Base-by-base conservation (phyloP, 108 stramenopile species). In the Cyclostephanos invisitatus region DNA sequence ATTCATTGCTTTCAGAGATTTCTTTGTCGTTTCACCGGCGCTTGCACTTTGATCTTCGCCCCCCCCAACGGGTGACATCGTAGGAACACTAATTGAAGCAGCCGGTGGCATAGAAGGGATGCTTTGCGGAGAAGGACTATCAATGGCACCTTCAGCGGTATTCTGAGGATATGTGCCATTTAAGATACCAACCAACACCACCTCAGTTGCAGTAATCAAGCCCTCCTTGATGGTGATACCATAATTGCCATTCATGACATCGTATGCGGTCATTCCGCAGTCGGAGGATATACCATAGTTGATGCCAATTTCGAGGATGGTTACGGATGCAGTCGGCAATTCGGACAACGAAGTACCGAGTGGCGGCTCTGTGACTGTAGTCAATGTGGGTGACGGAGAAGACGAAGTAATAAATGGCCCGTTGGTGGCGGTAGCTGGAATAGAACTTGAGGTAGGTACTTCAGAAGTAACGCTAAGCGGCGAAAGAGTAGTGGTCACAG, bases 241-340 rank as follows among this genome's bases (percentile, higher is more conserved):
- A 53, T 56, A 22, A 44, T 71, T 67, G 18, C 54, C 59, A 50
- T 50, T 72, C 24, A 78, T 36, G 27, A 78, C 77, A 61, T 78
- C 77, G 24, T 29, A 51, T 18, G 70, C 65, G 29, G 70, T 78
- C 17, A 78, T 36, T 35, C 77, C 77, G 49, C 77, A 78, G 65
- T 78, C 64, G 20, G 77, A 78, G n/a, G 77, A 53, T 24, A 62
- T 62, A 21, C 62, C 62, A 29, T 63, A 72, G 28, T 37, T 8
- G n/a, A 72, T 46, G 17, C 11, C 24, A n/a, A 70, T n/a, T 44
- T 40, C 44, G 17, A 40, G 35, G 35, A 46, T 40, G 7, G 36
- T 60, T 18, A 17, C 4, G 59, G 36, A 28, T 36, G 28, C 5
- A 60, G 27, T 60, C 44, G 42, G 29, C 38, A 40, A 42, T 21